Base-by-base conservation (phyloP, 257 asterid species). In the Ehretia macrophylla region DNA sequence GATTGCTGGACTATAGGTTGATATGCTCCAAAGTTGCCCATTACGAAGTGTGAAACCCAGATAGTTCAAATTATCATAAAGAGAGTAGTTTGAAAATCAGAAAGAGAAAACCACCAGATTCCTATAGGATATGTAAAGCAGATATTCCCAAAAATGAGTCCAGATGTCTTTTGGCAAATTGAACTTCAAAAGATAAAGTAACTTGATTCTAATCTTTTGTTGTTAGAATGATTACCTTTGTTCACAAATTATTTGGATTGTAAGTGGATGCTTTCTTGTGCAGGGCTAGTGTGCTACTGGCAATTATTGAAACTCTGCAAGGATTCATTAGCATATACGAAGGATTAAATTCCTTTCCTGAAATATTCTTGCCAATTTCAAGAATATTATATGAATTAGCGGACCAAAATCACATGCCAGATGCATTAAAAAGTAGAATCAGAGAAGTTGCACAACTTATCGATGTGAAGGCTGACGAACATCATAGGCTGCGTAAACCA, bases 331-430 rank as follows among this genome's bases (percentile, higher is more conserved):
- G 58, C 69, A 64, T 72, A 19, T 83, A 74, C 37, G 79, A 70
- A 62, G 85, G 67, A 68, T 65, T 83, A 58, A 83, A 77, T 46
- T 87, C 96, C 53, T 93, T 89, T 62, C 94, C 97, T 0, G 99
- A 93, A 79, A 83, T 89, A 66, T 85, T 93, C 74, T 44, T 72
- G 72, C 96, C 97, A 13, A 68, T 86, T 54, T 66, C 83, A 20
- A 74, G 75, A 61, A 18, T 89, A 55, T 63, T 86, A 66, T 58
- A 40, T 1, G 84, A 73, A 56, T 73, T 93, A 65, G 79, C 70
- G 0, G 81, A 74, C 50, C 85, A 83, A 72, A 75, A 75, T 32
- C 78, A 60, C 53, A 68, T 86, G 12, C 84, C 97, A 59, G 85
- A 75, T 11, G 67, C 71, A 37, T 71, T 89, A 54, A 80, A 66